Base-by-base conservation (phyloP, 2,329 filamentous ascomycete species). In the Plenodomus lindquistii region DNA sequence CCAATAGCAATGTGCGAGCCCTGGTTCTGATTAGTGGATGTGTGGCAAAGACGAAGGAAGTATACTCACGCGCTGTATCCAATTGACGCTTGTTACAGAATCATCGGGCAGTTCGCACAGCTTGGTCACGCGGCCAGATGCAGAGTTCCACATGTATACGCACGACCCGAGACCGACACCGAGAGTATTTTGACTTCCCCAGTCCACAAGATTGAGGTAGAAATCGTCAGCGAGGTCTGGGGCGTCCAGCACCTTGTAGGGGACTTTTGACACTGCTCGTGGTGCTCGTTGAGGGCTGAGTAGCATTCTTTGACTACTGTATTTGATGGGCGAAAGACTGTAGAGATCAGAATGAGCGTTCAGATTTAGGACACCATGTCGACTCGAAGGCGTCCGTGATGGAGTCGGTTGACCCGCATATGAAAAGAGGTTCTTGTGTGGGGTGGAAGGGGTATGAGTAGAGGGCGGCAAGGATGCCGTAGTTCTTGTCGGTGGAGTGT, bases 121-220 rank as follows among this genome's bases (percentile, higher is more conserved):
- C 73, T 95, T 96, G 52, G 91, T 96, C 2, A 99, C 94, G 56
- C 89, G 85, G 54, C 93, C 94, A 7, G 88, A 88, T 59, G 91
- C 85, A 4, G 92, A 94, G 70, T 97, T 96, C 94, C 94, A 99
- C 85, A 97, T 94, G 69, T 97, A 99, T 5, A 99, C 94, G 59
- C 90, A 95, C 16, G 88, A 90, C 16, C 92, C 92, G 20, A 99
- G 77, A 0, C 94, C 94, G 37, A 99, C 94, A 6, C 93, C 94
- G 10, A 99, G 80, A 8, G 96, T 88, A 71, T 97, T 96, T 60
- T 89, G 91, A 63, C 90, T 95, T 37, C 94, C 94, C 94, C 94
- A 99, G 67, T 99, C 94, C 2, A 99, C 93, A 20, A 99, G 78
- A 65, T 99, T 99, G 29, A 99, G 80, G 65, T 99, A 99, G 72